A percentile compares a stretch with the other conserved stretches of the same genome.
These are phyloP conservation scores for Termitomyces sp. DNA, from an alignment of 768 basidiomycete genomes.

Conservation along the genomic window DNA sequence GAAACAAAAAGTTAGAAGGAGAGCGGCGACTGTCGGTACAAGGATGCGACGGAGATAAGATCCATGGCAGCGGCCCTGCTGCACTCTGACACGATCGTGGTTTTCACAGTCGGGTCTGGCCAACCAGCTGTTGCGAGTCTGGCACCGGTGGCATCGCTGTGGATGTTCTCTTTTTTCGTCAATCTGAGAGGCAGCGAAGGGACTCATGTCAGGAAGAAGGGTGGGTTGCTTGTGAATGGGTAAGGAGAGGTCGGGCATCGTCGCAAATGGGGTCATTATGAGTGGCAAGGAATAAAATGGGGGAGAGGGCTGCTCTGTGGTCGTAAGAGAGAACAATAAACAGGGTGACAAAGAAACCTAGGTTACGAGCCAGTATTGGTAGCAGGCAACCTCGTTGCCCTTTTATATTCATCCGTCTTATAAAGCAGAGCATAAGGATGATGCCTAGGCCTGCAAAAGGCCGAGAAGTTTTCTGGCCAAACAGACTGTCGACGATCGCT, in stretches of 20 bases:
- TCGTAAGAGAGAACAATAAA: background rate
- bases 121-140: background rate
- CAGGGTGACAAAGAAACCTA: too few species aligned
- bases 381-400: background rate
- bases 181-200: background rate
- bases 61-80: constrained; percentile 7
- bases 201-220: background rate
- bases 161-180: background rate
- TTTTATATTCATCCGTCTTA: background rate
- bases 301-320: background rate
- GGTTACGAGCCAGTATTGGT: background rate
- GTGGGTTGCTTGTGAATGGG: background rate
- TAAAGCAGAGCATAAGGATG: background rate
- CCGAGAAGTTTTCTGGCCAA: background rate
- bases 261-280: background rate
- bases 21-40: constrained; percentile 29
- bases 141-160: background rate
- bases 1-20: constrained; percentile 31
- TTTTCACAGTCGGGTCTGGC: background rate
- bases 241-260: background rate
- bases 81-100: background rate
- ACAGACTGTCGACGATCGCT: background rate
- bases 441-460: background rate
- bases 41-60: constrained; percentile 28
- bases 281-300: background rate